These are phyloP conservation scores for Gossypium gossypioides DNA, from an alignment of 441 rosid genomes.

Conservation along the genomic window DNA sequence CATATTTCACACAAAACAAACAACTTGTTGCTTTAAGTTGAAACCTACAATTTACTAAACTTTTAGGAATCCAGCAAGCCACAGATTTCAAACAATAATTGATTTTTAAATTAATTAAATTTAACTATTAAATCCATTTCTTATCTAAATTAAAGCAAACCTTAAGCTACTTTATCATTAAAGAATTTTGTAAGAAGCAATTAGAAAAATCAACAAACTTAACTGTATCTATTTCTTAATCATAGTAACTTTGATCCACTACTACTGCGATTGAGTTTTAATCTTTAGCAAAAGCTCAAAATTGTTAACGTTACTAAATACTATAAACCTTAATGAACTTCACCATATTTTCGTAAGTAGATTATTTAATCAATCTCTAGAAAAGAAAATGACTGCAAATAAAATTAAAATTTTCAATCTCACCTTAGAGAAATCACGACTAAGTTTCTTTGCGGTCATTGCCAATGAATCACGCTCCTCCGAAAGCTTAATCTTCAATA, in stretches of 20 bases:
- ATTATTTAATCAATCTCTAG: neutral
- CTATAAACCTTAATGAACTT: neutral
- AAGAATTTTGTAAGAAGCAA: neutral
- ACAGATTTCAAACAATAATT: neutral
- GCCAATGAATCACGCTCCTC: constrained; percentile 27
- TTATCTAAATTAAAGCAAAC: neutral
- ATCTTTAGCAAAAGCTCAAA: neutral
- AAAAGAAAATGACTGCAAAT: neutral
- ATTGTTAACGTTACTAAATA: neutral
- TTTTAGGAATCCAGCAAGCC: neutral
- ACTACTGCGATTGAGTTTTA: neutral
- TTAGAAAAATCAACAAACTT: neutral
- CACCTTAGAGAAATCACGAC: constrained; percentile 27
- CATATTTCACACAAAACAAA: neutral
- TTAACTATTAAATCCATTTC: neutral
- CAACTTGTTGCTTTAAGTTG: neutral
- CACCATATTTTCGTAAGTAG: neutral
- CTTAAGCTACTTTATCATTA: neutral
- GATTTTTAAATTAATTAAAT: neutral
- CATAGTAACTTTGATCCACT: neutral
- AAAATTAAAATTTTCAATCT: neutral
- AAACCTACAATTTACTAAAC: neutral
- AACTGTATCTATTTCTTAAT: neutral
- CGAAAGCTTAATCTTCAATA: constrained; percentile 8
- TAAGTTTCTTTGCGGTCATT: constrained; percentile 19